These are phyloP conservation scores for Leishmania lainsoni DNA, from an alignment of 208 protist genomes.

Conservation along the genomic window DNA sequence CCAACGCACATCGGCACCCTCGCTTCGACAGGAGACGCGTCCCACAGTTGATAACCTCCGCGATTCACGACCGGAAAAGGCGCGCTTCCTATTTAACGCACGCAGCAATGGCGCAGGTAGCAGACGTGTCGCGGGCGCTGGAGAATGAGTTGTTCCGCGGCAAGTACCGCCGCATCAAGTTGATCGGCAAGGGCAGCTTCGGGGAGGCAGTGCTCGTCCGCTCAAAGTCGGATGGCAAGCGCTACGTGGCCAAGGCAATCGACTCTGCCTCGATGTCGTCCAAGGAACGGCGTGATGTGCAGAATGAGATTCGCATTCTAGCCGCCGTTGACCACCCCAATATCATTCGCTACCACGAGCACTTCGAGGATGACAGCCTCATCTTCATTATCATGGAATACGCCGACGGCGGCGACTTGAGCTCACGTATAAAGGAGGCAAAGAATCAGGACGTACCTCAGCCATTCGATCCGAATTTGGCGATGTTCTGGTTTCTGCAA, in stretches of 20 bases:
- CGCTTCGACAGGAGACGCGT: not conserved
- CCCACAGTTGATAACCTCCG: not conserved
- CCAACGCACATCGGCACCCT: not conserved
- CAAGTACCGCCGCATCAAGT: conserved; percentile 88
- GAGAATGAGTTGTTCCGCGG: conserved; percentile 81
- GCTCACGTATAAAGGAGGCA: conserved; percentile 90
- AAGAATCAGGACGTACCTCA: conserved; percentile 66
- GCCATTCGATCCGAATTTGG: conserved; percentile 85
- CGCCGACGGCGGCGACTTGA: conserved; percentile 89
- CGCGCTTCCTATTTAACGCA: not conserved
- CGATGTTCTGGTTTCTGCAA: conserved; percentile 93
- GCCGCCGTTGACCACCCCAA: conserved; percentile 89
- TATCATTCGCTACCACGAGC: conserved; percentile 93
- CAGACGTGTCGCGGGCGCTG: conserved; percentile 75
- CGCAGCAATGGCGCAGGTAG: conserved; percentile 58
- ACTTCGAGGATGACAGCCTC: conserved; percentile 86
- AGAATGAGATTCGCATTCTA: conserved; percentile 94
- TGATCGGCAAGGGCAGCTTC: conserved; percentile 93
- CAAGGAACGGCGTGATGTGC: conserved; percentile 92
- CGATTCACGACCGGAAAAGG: not conserved
- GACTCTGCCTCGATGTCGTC: conserved; percentile 83
- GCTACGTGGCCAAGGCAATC: conserved; percentile 93
- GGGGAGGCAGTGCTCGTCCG: conserved; percentile 91
- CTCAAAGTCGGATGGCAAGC: conserved; percentile 85
- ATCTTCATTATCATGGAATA: conserved; percentile 95